Base-by-base conservation (phyloP, 371 early-diverging fungal genomes). In the Saksenaea vasiformis region DNA sequence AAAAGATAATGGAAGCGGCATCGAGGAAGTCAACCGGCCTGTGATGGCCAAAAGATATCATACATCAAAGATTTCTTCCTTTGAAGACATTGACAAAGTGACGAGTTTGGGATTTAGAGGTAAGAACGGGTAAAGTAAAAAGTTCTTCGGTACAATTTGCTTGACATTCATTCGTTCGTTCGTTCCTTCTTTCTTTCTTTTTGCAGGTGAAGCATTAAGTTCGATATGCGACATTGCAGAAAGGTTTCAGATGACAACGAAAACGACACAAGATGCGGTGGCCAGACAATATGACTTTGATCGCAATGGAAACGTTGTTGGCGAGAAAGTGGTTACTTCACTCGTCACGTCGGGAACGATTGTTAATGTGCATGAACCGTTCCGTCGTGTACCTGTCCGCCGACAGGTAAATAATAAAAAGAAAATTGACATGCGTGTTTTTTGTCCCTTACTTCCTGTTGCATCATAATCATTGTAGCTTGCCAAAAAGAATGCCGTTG, bases 41-140 rank as follows among this genome's bases (percentile, higher is more conserved):
- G 56, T 61, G 9, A 67, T 88, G 55, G 87, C 84, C 31, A 68
- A 71, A 54, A 66, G 79, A 15, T 83, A 92, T 64, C 82, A 79
- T 66, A 95, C 95, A 13, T 89, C 90, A 27, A 95, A 95, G 71
- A 73, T 92, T n/a, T 34, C 36, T 11, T 47, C 56, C 0, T 87
- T 90, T 66, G 78, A 85, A 15, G 92, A 91, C 60, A 53, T 93
- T 1, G 66, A 71, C 3, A 62, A 37, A 13, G 69, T 89, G 4
- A 22, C 44, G 1, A 85, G 84, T 4, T 90, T 85, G 74, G 95
- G 95, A 1, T 95, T 93, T 71, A 73, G 93, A 38, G 87, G 88
- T 31, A 62, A 55, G 31, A 28, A 24, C 44, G 9, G n/a, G n/a
- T n/a, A n/a, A n/a, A n/a, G n/a, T n/a, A n/a, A n/a, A n/a, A n/a